Percentiles rank a stretch among this genome's conserved stretches.
Evolutionary conservation across 306 rosid genomes (phyloP).

Genomic region (Malus sieversii): DNA sequence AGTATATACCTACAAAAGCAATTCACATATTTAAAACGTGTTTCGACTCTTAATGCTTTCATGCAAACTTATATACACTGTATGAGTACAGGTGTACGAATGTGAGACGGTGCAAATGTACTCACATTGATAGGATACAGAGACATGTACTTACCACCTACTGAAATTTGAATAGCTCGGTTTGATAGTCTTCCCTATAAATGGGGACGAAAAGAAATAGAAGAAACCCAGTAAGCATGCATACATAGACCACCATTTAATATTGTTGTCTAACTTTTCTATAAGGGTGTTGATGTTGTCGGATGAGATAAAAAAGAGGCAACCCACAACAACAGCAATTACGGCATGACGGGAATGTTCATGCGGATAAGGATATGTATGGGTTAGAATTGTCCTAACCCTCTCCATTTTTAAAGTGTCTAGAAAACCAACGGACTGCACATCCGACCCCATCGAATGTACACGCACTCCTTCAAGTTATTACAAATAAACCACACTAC

Average conservation of each 20-base stretch:
- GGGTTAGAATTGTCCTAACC: conserved; percentile 79
- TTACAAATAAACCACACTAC: conserved; percentile 21
- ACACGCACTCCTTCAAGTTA: conserved; percentile 10
- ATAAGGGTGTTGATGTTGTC: conserved; percentile 87
- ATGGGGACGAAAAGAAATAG: conserved; percentile 97
- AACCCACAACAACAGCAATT: conserved; percentile 89
- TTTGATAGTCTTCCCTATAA: conserved; percentile 89
- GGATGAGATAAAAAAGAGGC: conserved; percentile 92
- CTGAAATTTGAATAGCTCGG: conserved; percentile 98
- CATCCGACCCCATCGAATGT: conserved; percentile 43
- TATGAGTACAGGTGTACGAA: background rate
- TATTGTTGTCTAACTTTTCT: conserved; percentile 84
- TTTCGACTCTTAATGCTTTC: background rate
- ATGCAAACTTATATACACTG: background rate
- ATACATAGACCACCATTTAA: conserved; percentile 99
- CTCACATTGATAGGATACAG: background rate
- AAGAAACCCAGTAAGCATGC: conserved; percentile 81
- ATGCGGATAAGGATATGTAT: conserved; percentile 84
- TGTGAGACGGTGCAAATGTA: background rate
- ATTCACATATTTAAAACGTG: conserved; percentile 19
- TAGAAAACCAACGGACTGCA: conserved; percentile 50
- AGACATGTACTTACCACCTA: conserved; percentile 68
- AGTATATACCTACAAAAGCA: conserved; percentile 64
- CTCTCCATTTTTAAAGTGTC: conserved; percentile 84
- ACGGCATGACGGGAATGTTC: conserved; percentile 97